These are phyloP conservation scores for Lignosus rhinocerotis DNA, from an alignment of 1,284 basidiomycete genomes.

Conservation along the genomic window DNA sequence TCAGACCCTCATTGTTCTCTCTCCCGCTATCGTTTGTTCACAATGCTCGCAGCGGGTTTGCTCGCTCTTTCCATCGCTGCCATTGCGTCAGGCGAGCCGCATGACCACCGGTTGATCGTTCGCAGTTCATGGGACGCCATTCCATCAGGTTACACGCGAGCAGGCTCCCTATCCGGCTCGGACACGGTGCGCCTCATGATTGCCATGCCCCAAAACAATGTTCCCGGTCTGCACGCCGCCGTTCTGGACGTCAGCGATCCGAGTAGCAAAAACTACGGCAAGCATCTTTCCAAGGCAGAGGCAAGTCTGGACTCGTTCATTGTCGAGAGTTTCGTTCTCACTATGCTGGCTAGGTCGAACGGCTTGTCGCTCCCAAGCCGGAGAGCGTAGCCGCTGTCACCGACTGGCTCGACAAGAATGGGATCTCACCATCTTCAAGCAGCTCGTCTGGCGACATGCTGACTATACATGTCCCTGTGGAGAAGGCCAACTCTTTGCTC, in stretches of 20 bases:
- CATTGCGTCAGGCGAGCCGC: no score
- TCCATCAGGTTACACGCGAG: no score
- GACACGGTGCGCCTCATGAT: slow-evolving; percentile 26
- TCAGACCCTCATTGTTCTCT: no score
- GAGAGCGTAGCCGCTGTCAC: slow-evolving; percentile 37
- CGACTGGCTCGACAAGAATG: slow-evolving; percentile 37
- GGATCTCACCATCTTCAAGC: slow-evolving; percentile 29
- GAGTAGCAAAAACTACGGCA: slow-evolving; percentile 32
- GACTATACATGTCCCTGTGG: slow-evolving; percentile 34
- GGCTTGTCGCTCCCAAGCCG: slow-evolving; percentile 35
- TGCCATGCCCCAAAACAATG: slow-evolving; percentile 31
- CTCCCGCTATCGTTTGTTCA: no score
- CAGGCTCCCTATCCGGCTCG: no score
- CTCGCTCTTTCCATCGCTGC: no score
- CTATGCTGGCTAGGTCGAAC: slow-evolving; percentile 29
- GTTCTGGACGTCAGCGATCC: slow-evolving; percentile 34
- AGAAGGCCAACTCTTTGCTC: slow-evolving; percentile 38
- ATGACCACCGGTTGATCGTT: no score
- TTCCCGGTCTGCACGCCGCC: slow-evolving; percentile 33
- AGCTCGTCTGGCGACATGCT: slow-evolving; percentile 42
- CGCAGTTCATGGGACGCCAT: no score
- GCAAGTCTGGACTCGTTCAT: slow-evolving; percentile 15
- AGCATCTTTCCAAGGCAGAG: slow-evolving; percentile 33
- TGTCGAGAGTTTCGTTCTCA: background rate
- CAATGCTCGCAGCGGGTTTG: no score